phyloP scores from a whole-genome alignment of 1,139 yeast species.

The Taphrina pruni region DNA sequence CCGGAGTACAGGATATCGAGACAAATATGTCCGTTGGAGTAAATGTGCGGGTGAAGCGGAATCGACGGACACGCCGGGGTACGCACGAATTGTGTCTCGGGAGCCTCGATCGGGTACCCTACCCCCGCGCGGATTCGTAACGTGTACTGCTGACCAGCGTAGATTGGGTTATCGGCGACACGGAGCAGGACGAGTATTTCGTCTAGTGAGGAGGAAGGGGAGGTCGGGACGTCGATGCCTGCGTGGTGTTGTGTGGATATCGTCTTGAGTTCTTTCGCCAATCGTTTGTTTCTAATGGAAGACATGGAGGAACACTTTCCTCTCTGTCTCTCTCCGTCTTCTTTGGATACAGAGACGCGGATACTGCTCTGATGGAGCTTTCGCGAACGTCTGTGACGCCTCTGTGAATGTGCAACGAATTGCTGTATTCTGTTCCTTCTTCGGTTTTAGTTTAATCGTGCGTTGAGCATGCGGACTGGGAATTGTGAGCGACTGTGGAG shows the following conservation, averaged over 20 bases:
- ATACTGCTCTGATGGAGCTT: too few species aligned
- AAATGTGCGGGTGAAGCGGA: conserved; percentile 31
- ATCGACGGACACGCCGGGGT: neutral
- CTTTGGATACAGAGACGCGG: too few species aligned
- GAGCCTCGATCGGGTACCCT: conserved; percentile 30
- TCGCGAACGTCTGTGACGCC: too few species aligned
- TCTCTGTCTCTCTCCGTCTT: neutral
- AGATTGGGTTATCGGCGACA: conserved; percentile 23
- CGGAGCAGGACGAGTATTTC: conserved; percentile 17
- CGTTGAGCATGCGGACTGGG: too few species aligned
- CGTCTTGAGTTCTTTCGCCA: conserved; percentile 32
- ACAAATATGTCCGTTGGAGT: conserved; percentile 37
- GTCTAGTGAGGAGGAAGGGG: conserved; percentile 18
- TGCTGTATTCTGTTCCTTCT: too few species aligned
- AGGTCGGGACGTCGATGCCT: conserved; percentile 7
- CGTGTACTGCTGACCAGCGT: conserved; percentile 6
- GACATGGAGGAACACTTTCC: conserved; percentile 14
- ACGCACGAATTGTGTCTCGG: conserved; percentile 20
- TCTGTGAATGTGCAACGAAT: too few species aligned
- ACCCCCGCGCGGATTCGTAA: conserved; percentile 15
- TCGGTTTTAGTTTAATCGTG: too few species aligned
- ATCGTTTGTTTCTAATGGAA: conserved; percentile 25
- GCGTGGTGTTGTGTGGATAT: conserved; percentile 4
- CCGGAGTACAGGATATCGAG: conserved; percentile 38
- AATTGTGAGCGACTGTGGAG: too few species aligned